These are phyloP conservation scores for Saturnispora besseyi DNA, from an alignment of 805 yeast species.

Conservation along the genomic window DNA sequence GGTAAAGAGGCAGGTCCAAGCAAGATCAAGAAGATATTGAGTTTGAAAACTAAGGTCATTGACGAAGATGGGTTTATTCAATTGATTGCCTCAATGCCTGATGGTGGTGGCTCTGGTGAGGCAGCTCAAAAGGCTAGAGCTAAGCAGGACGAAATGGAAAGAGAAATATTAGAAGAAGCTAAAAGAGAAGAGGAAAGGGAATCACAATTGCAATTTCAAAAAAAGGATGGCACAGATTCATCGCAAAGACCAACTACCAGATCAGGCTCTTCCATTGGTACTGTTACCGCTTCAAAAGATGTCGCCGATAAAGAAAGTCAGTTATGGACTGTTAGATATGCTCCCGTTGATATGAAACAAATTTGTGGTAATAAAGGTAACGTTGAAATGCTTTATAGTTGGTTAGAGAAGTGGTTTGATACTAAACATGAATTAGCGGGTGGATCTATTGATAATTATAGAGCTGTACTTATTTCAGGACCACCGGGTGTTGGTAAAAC, in stretches of 20 bases:
- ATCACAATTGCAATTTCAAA: conserved; percentile 17
- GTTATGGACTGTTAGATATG: conserved; percentile 90
- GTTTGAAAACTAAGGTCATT: conserved; percentile 67
- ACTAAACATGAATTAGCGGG: conserved; percentile 39
- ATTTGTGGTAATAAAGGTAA: conserved; percentile 87
- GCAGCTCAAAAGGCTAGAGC: conserved; percentile 64
- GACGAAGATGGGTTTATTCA: conserved; percentile 79
- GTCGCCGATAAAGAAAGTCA: conserved; percentile 28
- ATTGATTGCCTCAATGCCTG: conserved; percentile 72
- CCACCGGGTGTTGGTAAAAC: conserved; percentile 87
- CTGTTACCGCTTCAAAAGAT: conserved; percentile 13
- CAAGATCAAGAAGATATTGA: conserved; percentile 74
- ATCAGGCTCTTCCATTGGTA: background rate
- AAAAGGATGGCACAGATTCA: conserved; percentile 12
- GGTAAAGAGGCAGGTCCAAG: conserved; percentile 97
- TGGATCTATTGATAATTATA: conserved; percentile 58
- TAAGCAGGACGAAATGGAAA: conserved; percentile 64
- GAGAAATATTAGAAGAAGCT: conserved; percentile 39
- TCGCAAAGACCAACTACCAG: background rate
- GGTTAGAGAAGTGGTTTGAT: conserved; percentile 74
- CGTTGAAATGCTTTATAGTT: conserved; percentile 52
- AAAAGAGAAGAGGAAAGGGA: conserved; percentile 26
- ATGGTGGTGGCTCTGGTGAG: conserved; percentile 82
- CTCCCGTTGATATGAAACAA: conserved; percentile 67
- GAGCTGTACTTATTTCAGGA: conserved; percentile 82